Base-by-base conservation (phyloP, 495 filamentous ascomycete genomes). In the Podospora didyma region DNA sequence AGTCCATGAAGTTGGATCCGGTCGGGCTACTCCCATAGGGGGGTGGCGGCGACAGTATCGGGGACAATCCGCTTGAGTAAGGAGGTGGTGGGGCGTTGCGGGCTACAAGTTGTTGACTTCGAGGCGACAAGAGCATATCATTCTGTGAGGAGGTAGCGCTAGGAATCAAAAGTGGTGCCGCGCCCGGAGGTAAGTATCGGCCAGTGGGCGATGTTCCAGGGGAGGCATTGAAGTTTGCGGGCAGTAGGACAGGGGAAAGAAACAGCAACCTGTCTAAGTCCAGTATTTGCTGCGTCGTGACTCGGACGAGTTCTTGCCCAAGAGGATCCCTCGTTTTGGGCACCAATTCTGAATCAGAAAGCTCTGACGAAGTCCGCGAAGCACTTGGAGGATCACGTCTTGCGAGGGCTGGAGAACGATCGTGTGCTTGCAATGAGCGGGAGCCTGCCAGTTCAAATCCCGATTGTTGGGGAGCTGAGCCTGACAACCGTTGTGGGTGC, bases 251-350 rank as follows among this genome's bases (percentile, higher is more conserved):
- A 5, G 59, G 62, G 37, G 62, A 56, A 52, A 71, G 46, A 24
- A 69, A 67, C 49, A 68, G 26, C 26, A 31, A 3, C 9, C 26
- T 31, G 26, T 77, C 75, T 35, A 72, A 58, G n/a, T 68, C 64
- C 54, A 79, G 64, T 7, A 79, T 63, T 46, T 79, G 75, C 14
- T 59, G 59, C 5, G 77, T 79, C 7, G 75, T 78, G 52, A 79
- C n/a, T n/a, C n/a, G n/a, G n/a, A n/a, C 78, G 19, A 78, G 56
- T 2, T 69, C 71, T 59, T 67, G 69, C n/a, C 56, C 57, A 3
- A 53, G 56, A 6, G 41, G 22, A 10, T 57, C 26, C 26, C 4
- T 9, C 26, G 9, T 56, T 34, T 46, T 69, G 17, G 63, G 50
- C 35, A 62, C 26, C 26, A 31, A 4, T 31, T 31, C 49, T 0